Evolutionary conservation across 192 early-diverging fungal species (phyloP).

Genomic region (Chytriomyces confervae): DNA sequence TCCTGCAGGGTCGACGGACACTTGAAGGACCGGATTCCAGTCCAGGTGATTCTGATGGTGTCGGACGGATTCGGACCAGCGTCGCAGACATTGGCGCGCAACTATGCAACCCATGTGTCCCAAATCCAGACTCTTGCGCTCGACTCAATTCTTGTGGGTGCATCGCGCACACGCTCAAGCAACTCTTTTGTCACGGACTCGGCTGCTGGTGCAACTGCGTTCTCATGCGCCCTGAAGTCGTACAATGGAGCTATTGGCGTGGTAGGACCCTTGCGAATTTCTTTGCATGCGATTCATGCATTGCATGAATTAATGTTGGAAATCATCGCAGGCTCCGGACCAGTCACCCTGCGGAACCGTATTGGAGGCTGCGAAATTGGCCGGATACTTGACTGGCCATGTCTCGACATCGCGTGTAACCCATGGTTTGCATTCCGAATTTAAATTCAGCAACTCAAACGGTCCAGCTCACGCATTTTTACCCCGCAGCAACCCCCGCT

Average conservation of each 20-base stretch:
- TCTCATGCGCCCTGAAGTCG: conserved; percentile 85
- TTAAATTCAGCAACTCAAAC: background rate
- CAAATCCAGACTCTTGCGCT: conserved; percentile 56
- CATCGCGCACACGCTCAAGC: conserved; percentile 85
- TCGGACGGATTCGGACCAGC: conserved; percentile 65
- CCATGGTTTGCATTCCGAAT: conserved; percentile 62
- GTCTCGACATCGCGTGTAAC: conserved; percentile 95
- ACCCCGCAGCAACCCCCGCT: conserved; percentile 52
- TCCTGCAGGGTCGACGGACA: no score
- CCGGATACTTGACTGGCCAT: conserved; percentile 83
- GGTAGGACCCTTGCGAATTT: conserved; percentile 22
- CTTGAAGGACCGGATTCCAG: background rate
- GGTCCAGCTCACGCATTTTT: no score
- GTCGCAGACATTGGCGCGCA: conserved; percentile 85
- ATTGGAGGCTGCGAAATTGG: conserved; percentile 88
- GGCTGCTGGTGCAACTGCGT: conserved; percentile 97
- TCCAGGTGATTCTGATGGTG: conserved; percentile 1
- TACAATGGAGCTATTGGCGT: conserved; percentile 96
- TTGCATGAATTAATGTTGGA: background rate
- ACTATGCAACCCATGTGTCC: conserved; percentile 75
- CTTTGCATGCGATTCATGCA: background rate
- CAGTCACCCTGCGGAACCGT: conserved; percentile 86
- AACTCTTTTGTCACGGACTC: conserved; percentile 89
- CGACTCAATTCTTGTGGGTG: conserved; percentile 75
- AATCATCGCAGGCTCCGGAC: conserved; percentile 52